Base-by-base conservation (phyloP, 768 basidiomycete species). In the Mycena venus region DNA sequence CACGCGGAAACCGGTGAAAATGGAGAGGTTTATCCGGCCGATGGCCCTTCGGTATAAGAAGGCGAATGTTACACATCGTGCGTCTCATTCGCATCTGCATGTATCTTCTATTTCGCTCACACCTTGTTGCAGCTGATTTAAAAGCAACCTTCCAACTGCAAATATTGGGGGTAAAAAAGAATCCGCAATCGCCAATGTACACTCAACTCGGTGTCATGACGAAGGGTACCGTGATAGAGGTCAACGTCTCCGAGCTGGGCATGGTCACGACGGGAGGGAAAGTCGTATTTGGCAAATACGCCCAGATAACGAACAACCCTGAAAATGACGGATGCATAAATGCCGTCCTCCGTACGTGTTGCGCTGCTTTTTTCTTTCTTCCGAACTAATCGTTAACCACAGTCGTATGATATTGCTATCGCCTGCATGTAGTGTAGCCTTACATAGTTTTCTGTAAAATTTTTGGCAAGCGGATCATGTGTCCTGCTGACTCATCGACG, bases 131-230 rank as follows among this genome's bases (percentile, higher is more conserved):
- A 98, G 97, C 98, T 69, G 98, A 99, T 81, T 86, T 99, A 58
- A 99, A 98, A 85, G 98, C 98, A 10, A 99, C 98, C 5, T 99
- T 99, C 91, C 98, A 99, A 83, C 89, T 99, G 6, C 97, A 98
- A 77, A 99, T 99, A 76, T 87, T 99, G 53, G 96, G 96, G 55
- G 98, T 99, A 69, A 99, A 99, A 90, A 99, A 99, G 88, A 99
- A 99, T 80, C 98, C 98, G 29, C 98, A 99, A 82, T 98, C 97
- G 23, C 98, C 98, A 0, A 97, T 97, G 95, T 97, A 97, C 81
- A 97, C 96, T 0, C 95, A 96, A 80, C 91, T 97, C 47, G 98
- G 98, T 62, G 98, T 99, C 42, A 90, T 99, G 86, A 99, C 98
- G 5, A 99, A 99, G 84, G 98, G 98, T 60, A 99, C 98, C 1